These are phyloP conservation scores for Marasmius tenuissimus DNA, from an alignment of 1,284 basidiomycete genomes.

Conservation along the genomic window DNA sequence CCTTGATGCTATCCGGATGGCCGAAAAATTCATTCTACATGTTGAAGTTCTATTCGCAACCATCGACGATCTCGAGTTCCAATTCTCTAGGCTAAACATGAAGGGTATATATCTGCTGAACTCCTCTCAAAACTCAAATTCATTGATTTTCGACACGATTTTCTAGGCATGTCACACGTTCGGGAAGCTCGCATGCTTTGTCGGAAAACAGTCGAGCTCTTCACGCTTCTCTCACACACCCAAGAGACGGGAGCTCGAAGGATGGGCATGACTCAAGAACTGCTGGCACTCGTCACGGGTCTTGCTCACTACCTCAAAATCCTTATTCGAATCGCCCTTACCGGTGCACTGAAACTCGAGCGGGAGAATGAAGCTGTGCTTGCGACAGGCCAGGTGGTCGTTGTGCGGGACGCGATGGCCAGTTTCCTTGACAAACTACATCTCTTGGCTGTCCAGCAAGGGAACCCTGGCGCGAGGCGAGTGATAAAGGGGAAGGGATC, in stretches of 20 bases:
- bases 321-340: constrained; percentile 96
- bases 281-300: constrained; percentile 97
- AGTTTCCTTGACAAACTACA: constrained; percentile 93
- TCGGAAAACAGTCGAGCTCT: constrained; percentile 98
- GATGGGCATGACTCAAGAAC: constrained; percentile 96
- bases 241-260: constrained; percentile 88
- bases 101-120: constrained; percentile 59
- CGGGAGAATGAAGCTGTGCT: constrained; percentile 53
- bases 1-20: constrained; percentile 95
- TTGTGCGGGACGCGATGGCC: constrained; percentile 79
- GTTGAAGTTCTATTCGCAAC: constrained; percentile 98
- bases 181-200: constrained; percentile 98
- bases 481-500: constrained; percentile 56
- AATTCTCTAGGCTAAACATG: constrained; percentile 79
- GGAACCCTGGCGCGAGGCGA: constrained; percentile 74
- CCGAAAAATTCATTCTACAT: constrained; percentile 97
- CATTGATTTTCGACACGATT: background rate
- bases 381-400: constrained; percentile 49
- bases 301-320: constrained; percentile 99
- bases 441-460: constrained; percentile 85
- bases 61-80: constrained; percentile 93
- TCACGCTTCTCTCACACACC: constrained; percentile 95
- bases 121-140: constrained; percentile 8
- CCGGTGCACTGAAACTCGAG: constrained; percentile 94
- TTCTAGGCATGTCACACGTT: constrained; percentile 92